Conservation (phyloP, 139 green algal genomes). For the Auxenochlorella pyrenoidosa region DNA sequence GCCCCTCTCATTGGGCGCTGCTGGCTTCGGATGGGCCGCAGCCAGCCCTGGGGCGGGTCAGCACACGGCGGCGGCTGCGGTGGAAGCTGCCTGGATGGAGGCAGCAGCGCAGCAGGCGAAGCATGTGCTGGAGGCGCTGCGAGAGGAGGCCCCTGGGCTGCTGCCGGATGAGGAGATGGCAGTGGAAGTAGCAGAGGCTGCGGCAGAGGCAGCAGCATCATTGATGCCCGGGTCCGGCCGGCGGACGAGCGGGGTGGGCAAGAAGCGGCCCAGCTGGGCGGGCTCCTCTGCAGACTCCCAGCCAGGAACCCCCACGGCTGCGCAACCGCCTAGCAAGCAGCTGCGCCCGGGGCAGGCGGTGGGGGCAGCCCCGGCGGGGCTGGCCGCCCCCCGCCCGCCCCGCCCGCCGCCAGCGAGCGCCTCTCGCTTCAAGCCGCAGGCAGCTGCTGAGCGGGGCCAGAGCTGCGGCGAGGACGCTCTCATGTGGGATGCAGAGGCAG, state of each 20-base stretch:
- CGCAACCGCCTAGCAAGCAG: constrained; percentile 11
- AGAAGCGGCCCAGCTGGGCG: background rate
- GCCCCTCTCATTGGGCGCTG: background rate
- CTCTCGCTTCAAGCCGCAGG: too few relatives aligned
- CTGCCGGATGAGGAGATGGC: background rate
- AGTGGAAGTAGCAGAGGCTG: background rate
- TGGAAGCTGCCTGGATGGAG: background rate
- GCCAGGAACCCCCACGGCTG: background rate
- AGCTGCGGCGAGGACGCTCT: background rate
- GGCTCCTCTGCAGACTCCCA: background rate
- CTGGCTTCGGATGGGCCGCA: background rate
- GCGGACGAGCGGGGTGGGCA: background rate
- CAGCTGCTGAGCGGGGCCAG: background rate
- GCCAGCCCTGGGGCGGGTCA: background rate
- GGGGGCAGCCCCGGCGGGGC: background rate
- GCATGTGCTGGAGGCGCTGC: background rate
- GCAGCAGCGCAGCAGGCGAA: background rate
- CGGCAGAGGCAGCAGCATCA: background rate
- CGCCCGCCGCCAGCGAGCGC: background rate
- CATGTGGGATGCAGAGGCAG: constrained; percentile 6
- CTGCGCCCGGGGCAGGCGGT: background rate
- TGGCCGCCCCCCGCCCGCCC: background rate
- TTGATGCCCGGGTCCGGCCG: background rate
- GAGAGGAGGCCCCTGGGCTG: background rate
- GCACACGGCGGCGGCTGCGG: background rate